These are phyloP conservation scores for Quercus mongolica DNA, from an alignment of 306 rosid genomes.

Conservation along the genomic window DNA sequence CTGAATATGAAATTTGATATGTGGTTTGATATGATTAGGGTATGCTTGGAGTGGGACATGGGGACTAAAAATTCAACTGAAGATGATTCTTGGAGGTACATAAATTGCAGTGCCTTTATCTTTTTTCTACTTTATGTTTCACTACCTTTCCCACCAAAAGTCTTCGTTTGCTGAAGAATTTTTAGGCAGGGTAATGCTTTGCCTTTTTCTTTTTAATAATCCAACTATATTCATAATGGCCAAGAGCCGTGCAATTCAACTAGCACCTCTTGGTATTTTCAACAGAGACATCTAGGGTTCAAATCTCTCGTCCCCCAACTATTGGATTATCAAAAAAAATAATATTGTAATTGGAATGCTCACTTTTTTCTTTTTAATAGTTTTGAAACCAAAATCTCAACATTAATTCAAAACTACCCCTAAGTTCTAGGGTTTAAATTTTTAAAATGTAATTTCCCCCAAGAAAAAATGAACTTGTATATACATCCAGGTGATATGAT, in stretches of 20 bases:
- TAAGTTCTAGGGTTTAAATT: background rate
- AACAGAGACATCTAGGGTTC: rapidly evolving
- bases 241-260: too few species aligned
- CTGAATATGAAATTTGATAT: background rate
- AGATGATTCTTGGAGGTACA: slow-evolving; percentile 41
- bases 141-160: background rate
- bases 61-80: slow-evolving; percentile 29
- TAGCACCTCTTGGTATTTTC: too few species aligned
- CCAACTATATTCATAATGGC: background rate
- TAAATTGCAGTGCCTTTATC: slow-evolving; percentile 12
- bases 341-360: too few species aligned
- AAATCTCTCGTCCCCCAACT: too few species aligned
- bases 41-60: slow-evolving; percentile 42
- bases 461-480: background rate
- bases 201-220: background rate
- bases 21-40: slow-evolving; percentile 27
- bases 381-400: too few species aligned
- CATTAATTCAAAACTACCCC: too few species aligned
- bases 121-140: background rate
- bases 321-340: too few species aligned
- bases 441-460: background rate
- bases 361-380: background rate
- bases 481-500: background rate
- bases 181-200: background rate
- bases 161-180: background rate